Percentiles rank a stretch among this genome's conserved stretches.
Conservation (phyloP, 2,329 filamentous ascomycete genomes). For the Arthrobotrys iridis region DNA sequence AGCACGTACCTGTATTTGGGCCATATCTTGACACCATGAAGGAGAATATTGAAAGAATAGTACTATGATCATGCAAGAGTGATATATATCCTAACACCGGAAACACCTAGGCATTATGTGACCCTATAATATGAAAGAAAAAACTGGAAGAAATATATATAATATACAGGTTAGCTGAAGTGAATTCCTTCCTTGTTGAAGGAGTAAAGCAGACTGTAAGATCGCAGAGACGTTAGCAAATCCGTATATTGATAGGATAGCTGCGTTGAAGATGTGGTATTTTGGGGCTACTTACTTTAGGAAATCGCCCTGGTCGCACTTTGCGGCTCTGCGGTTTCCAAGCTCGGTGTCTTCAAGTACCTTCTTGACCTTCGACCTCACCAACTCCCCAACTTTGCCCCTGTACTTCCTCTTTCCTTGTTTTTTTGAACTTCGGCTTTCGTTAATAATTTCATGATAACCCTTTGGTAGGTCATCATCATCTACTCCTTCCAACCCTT, state of each 20-base stretch:
- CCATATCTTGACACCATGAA: too few species aligned
- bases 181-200: constrained; percentile 95
- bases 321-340: constrained; percentile 80
- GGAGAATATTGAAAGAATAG: background rate
- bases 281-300: constrained; percentile 62
- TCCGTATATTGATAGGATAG: background rate
- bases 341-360: constrained; percentile 83
- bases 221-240: constrained; percentile 60
- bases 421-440: constrained; percentile 61
- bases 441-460: constrained; percentile 63
- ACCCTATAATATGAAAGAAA: constrained; percentile 14
- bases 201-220: constrained; percentile 64
- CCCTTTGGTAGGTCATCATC: constrained; percentile 61
- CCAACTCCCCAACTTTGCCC: constrained; percentile 79
- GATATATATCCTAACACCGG: constrained; percentile 10
- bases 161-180: constrained; percentile 65
- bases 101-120: constrained; percentile 8
- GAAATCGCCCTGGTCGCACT: constrained; percentile 94
- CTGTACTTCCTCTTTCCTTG: constrained; percentile 71
- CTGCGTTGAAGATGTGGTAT: constrained; percentile 14
- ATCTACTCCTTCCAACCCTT: constrained; percentile 68
- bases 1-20: too few species aligned
- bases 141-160: background rate
- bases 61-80: too few species aligned
- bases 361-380: constrained; percentile 85